Conservation (phyloP, 192 early-diverging fungal species). For the Obelidium mucronatum region DNA sequence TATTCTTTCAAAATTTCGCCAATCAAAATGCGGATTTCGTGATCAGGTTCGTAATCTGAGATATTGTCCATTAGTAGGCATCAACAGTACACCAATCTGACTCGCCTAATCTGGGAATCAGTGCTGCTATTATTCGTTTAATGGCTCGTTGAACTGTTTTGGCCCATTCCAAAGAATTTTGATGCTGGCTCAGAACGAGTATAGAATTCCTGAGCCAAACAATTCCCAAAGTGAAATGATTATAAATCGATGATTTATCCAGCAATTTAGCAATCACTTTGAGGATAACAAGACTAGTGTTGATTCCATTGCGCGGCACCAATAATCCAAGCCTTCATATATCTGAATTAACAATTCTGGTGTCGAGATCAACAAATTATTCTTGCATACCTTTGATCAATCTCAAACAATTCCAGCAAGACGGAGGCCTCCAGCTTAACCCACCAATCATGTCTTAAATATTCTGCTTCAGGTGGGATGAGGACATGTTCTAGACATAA, state of each 20-base stretch:
- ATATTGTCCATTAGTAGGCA: neutral
- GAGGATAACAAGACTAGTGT: neutral
- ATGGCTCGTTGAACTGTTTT: neutral
- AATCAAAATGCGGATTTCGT: constrained; percentile 33
- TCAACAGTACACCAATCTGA: neutral
- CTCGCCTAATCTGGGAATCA: neutral
- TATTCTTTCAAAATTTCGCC: constrained; percentile 37
- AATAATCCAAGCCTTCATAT: neutral
- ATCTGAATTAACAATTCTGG: neutral
- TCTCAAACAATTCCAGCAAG: constrained; percentile 4
- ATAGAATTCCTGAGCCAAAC: neutral
- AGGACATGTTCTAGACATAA: neutral
- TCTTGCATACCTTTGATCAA: constrained; percentile 3
- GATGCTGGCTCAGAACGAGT: neutral
- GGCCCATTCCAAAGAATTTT: neutral
- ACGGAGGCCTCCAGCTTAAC: constrained; percentile 3
- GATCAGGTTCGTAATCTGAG: constrained; percentile 34
- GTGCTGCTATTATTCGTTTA: neutral
- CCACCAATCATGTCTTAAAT: constrained; percentile 19
- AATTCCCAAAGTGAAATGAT: neutral
- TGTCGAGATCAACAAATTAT: neutral
- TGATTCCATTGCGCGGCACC: no score
- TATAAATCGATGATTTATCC: neutral
- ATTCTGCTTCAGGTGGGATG: neutral
- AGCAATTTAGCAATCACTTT: neutral